These are phyloP conservation scores for Tylopilus intermedius DNA, from an alignment of 768 basidiomycete species.

Conservation along the genomic window DNA sequence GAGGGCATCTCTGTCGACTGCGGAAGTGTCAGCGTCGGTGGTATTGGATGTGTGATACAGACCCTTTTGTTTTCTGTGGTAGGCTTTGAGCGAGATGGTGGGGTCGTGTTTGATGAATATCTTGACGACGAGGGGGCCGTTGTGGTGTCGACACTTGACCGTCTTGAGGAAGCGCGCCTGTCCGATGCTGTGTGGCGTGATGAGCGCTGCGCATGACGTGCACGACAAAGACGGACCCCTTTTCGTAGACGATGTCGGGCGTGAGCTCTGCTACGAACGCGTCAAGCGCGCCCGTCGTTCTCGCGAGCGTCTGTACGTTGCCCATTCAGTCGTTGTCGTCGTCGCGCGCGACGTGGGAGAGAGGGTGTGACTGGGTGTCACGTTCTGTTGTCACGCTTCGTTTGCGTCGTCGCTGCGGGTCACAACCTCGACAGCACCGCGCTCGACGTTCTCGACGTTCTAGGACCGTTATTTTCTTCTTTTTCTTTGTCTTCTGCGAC, in stretches of 20 bases:
- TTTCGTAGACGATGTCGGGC: conserved; percentile 84
- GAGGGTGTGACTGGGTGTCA: conserved; percentile 27
- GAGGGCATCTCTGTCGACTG: conserved; percentile 84
- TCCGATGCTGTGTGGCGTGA: conserved; percentile 18
- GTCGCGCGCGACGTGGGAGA: background rate
- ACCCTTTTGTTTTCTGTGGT: conserved; percentile 79
- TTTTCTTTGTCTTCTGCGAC: background rate
- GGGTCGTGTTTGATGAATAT: conserved; percentile 95
- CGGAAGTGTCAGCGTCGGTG: background rate
- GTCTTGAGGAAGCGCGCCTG: conserved; percentile 56
- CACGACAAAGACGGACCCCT: conserved; percentile 53
- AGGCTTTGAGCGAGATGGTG: conserved; percentile 65
- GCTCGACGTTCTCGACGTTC: conserved; percentile 3
- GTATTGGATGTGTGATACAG: background rate
- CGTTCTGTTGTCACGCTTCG: conserved; percentile 16
- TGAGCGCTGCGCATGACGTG: background rate
- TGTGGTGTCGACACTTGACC: conserved; percentile 79
- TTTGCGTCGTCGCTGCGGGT: conserved; percentile 7
- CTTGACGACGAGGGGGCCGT: conserved; percentile 85
- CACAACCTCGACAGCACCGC: conserved; percentile 2
- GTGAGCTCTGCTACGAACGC: conserved; percentile 88
- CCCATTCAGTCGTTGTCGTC: conserved; percentile 48
- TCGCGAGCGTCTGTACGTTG: conserved; percentile 61
- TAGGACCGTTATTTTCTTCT: background rate
- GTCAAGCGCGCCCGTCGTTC: conserved; percentile 77